Conservation (phyloP, 139 green algal species). For the Desmodesmus armatus region DNA sequence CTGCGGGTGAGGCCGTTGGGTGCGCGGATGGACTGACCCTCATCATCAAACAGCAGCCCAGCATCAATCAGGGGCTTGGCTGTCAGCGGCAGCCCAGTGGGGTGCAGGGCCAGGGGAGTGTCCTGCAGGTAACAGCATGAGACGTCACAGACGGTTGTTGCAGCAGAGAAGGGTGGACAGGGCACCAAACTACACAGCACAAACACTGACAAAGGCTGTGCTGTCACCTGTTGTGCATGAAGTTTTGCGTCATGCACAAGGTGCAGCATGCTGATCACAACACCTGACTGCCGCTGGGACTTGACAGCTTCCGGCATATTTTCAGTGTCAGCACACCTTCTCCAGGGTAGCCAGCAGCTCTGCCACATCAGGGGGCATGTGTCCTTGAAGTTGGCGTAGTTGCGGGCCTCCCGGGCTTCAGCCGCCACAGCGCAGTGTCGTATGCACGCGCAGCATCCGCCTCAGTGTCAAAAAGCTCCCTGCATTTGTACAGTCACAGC, state of each 20-base stretch:
- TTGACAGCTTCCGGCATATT: neutral
- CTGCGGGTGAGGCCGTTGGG: conserved; percentile 33
- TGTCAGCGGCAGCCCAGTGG: conserved; percentile 36
- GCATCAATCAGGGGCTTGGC: conserved; percentile 41
- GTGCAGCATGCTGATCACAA: neutral
- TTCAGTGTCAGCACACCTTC: conserved; percentile 17
- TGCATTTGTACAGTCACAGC: neutral
- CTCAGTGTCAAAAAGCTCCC: conserved; percentile 70
- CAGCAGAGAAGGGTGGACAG: neutral
- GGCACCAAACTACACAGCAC: neutral
- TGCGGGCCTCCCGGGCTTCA: conserved; percentile 77
- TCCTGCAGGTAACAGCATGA: conserved; percentile 1
- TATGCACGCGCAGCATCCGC: conserved; percentile 80
- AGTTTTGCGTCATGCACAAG: too few species aligned
- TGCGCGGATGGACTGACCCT: conserved; percentile 41
- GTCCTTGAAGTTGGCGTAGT: conserved; percentile 83
- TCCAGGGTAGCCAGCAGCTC: conserved; percentile 34
- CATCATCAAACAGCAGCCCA: conserved; percentile 50
- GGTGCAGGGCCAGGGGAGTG: conserved; percentile 20
- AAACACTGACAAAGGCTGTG: too few species aligned
- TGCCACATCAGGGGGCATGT: conserved; percentile 52
- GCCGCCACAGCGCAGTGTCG: conserved; percentile 77
- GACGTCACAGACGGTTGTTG: neutral
- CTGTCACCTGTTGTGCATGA: too few species aligned
- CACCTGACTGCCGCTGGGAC: neutral